Base-by-base conservation (phyloP, 2,329 filamentous ascomycete species). In the Elsinoe arachidis region DNA sequence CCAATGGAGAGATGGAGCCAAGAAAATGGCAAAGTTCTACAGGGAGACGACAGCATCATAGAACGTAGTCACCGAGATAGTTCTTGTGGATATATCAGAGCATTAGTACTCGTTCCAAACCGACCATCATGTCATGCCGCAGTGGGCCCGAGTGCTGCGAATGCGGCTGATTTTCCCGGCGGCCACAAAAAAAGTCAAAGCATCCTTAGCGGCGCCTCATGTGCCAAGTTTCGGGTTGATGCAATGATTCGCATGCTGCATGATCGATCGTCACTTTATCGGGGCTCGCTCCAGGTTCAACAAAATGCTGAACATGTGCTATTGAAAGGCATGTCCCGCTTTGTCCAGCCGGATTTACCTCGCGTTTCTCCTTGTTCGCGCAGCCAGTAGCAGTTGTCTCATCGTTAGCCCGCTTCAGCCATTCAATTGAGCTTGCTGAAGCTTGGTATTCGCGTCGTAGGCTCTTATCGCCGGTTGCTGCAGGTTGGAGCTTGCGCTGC, bases 1-100 rank as follows among this genome's bases (percentile, higher is more conserved):
- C 10, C 68, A 71, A 38, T 80, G 77, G 77, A 67, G 78, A 57
- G 64, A 71, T 2, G 78, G 78, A 0, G 77, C 76, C 0, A 64
- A 68, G 55, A 77, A 75, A 60, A 57, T 81, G 30, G 61, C 75
- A 19, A 63, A 62, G 0, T 81, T 78, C 63, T 69, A 74, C 55
- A 55, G 61, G 5, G 26, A 21, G 11, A 55, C 26, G 4, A 23
- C 37, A 9, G 49, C 34, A 21, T 39, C 10, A 35, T 26, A 39
- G 15, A 15, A 39, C 26, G 12, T 38, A 33, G 35, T 19, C 5
- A 46, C n/a, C 17, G 21, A 5, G 19, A 15, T 4, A 26, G 11
- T 52, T 2, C 14, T 19, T 9, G 33, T 34, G 15, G 5, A 19
- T 4, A 5, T 37, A 23, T 33, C 15, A 38, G 34, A 19, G 47